Evolutionary conservation across 768 basidiomycete genomes (phyloP), one percentile per base, ranked within the genome.

Genomic region (Rhodotorula paludigena): DNA sequence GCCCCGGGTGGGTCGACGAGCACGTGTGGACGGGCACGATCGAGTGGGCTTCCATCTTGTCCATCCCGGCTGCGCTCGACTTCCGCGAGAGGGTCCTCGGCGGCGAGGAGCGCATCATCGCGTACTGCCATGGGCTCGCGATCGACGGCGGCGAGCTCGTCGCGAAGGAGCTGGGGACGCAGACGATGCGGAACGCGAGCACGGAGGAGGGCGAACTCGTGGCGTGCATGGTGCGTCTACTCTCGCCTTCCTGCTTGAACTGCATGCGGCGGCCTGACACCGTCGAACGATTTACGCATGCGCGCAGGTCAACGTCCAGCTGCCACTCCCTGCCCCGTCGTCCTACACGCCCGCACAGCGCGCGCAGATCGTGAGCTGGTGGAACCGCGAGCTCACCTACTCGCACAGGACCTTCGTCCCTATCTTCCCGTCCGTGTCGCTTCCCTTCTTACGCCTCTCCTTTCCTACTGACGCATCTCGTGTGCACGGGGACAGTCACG

Each of bases 81-180:
- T 92, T 92, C 79, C 84, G 90, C 36, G 74, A 82, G 64, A 83
- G 83, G 80, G 77, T 90, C 4, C 60, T 65, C 41, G 90, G 90
- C 2, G 89, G 90, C 11, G 90, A 92, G 76, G 77, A 82, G 33
- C 82, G 80, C 52, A 92, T 92, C 65, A 84, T 83, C 70, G 78
- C 79, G 14, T 90, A 91, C 76, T 89, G 85, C 71, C 87, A 86
- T 76, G 73, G 80, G 15, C 81, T 90, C 11, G 90, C 89, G 7
- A 66, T 87, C 5, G 76, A 82, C 51, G 90, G 89, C 14, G 89
- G 88, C 0, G 82, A 80, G 66, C 74, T 76, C 16, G 79, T 90
- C 14, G 85, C 86, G 2, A 80, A 84, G 64, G 77, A 84, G 14
- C 80, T 90, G 48, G 84, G 83, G 2, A 90, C 89, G 0, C 69